These are phyloP conservation scores for Venustampulla echinocandica DNA, from an alignment of 495 filamentous ascomycete genomes.

Conservation along the genomic window DNA sequence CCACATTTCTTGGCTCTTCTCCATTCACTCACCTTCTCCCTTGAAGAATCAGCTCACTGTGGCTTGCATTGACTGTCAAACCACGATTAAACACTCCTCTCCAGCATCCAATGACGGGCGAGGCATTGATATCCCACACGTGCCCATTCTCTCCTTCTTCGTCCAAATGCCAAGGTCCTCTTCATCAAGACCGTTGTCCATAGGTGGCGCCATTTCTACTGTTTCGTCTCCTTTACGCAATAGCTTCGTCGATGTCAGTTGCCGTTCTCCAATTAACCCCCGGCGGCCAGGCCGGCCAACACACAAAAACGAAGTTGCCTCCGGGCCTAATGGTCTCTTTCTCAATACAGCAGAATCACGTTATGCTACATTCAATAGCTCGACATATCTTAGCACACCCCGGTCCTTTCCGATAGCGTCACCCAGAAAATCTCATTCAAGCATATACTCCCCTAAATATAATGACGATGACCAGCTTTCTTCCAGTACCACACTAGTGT, in stretches of 20 bases:
- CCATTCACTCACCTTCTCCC: neutral
- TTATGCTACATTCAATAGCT: conserved; percentile 12
- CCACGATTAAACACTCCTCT: conserved; percentile 3
- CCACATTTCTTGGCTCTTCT: conserved; percentile 1
- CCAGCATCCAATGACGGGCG: conserved; percentile 3
- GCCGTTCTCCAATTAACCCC: conserved; percentile 23
- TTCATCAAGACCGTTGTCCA: conserved; percentile 9
- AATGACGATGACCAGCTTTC: conserved; percentile 5
- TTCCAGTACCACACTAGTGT: conserved; percentile 19
- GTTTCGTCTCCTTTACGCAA: conserved; percentile 25
- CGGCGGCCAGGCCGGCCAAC: conserved; percentile 4
- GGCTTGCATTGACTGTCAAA: conserved; percentile 1
- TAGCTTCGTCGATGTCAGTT: conserved; percentile 21
- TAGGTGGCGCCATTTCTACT: conserved; percentile 25
- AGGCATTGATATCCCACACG: neutral
- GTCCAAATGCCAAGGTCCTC: conserved; percentile 16
- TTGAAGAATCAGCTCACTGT: conserved; percentile 8
- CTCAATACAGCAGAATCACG: conserved; percentile 9
- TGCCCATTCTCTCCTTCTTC: neutral
- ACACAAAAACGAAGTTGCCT: neutral
- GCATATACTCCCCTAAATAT: neutral
- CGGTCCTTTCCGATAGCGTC: conserved; percentile 7
- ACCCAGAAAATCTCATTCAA: conserved; percentile 4
- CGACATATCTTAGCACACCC: conserved; percentile 11
- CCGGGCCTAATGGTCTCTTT: conserved; percentile 4